phyloP scores from a whole-genome alignment of 768 basidiomycete genomes.

The Hypholoma fasciculare region DNA sequence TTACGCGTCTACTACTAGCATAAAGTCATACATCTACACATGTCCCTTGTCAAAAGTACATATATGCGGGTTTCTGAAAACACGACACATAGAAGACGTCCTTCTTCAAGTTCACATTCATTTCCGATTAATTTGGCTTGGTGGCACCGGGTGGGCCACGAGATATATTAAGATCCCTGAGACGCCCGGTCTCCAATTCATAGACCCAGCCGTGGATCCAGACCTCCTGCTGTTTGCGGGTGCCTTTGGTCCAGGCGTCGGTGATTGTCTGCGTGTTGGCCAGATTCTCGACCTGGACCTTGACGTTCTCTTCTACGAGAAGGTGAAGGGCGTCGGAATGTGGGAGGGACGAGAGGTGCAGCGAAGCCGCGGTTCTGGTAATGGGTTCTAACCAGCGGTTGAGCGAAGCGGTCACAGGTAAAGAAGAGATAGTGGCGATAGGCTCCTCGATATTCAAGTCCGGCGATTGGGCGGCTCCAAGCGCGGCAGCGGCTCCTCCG shows the following conservation, averaged over 20 bases:
- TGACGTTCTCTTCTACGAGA: conserved; percentile 63
- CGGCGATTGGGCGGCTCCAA: conserved; percentile 42
- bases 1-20: not conserved
- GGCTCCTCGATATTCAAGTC: conserved; percentile 26
- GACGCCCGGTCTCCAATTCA: conserved; percentile 54
- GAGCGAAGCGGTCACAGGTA: conserved; percentile 48
- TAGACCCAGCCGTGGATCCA: conserved; percentile 77
- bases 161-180: conserved; percentile 58
- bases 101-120: not conserved
- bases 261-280: conserved; percentile 44
- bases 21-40: not conserved
- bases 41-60: too few relatives aligned
- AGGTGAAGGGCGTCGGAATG: conserved; percentile 38
- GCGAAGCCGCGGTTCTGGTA: conserved; percentile 47
- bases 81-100: too few relatives aligned
- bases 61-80: too few relatives aligned
- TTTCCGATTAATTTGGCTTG: not conserved
- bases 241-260: conserved; percentile 47
- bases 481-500: conserved; percentile 69
- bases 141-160: conserved; percentile 29
- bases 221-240: conserved; percentile 43
- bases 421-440: conserved; percentile 30
- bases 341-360: conserved; percentile 40
- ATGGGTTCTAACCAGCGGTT: conserved; percentile 75
- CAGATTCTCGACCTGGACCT: conserved; percentile 51